These are phyloP conservation scores for Calonectria honghensis DNA, from an alignment of 2,329 filamentous ascomycete genomes.

Conservation along the genomic window DNA sequence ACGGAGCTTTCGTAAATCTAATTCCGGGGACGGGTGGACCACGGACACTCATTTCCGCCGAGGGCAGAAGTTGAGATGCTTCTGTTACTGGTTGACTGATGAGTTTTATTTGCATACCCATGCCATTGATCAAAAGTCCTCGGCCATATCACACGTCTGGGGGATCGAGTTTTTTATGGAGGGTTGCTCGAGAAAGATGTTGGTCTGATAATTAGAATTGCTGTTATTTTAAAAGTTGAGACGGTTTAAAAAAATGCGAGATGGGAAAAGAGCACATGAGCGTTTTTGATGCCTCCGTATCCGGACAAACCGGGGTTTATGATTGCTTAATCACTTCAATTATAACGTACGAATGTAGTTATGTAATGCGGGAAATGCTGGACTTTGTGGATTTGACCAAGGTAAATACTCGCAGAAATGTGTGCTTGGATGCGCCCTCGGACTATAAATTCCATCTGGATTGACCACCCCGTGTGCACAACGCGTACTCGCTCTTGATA, in stretches of 20 bases:
- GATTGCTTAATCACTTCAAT: neutral
- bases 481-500: neutral
- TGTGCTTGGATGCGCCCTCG: neutral
- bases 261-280: slow-evolving; percentile 18
- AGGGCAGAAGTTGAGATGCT: slow-evolving; percentile 18
- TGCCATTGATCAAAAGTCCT: neutral
- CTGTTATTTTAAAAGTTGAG: neutral
- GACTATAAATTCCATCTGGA: neutral
- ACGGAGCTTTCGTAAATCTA: neutral
- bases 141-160: neutral
- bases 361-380: neutral
- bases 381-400: neutral
- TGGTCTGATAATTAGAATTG: slow-evolving; percentile 10
- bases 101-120: slow-evolving; percentile 19
- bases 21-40: neutral
- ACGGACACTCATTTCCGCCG: neutral
- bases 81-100: slow-evolving; percentile 32
- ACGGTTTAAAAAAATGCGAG: neutral
- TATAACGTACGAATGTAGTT: neutral
- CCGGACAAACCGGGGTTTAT: neutral
- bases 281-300: neutral
- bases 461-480: neutral
- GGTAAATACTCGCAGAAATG: neutral
- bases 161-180: neutral
- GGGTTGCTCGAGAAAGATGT: slow-evolving; percentile 19